phyloP scores from a whole-genome alignment of 208 protist genomes.

The Leishmania tropica region DNA sequence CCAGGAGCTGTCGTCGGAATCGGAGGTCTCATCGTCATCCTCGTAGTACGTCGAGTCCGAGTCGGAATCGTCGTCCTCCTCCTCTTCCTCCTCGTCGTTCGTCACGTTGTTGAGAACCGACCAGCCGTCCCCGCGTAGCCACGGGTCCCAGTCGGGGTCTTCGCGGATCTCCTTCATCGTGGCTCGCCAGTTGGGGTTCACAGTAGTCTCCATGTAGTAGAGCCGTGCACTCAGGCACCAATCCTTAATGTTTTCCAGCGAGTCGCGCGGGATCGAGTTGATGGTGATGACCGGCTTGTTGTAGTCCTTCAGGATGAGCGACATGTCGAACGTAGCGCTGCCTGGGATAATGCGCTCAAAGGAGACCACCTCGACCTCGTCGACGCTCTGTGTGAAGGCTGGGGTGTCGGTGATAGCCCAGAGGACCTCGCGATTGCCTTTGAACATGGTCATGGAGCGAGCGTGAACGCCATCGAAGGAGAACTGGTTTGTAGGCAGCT shows the following conservation, averaged over 20 bases:
- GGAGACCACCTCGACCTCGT: slow-evolving; percentile 95
- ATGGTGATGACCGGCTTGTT: slow-evolving; percentile 70
- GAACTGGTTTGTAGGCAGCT: slow-evolving; percentile 83
- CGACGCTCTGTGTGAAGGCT: slow-evolving; percentile 93
- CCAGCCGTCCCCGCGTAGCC: slow-evolving; percentile 70
- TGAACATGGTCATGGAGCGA: slow-evolving; percentile 76
- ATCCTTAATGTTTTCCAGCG: slow-evolving; percentile 77
- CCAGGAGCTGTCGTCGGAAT: slow-evolving; percentile 71
- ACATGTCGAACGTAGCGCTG: slow-evolving; percentile 96
- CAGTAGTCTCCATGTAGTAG: slow-evolving; percentile 84
- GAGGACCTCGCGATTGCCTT: slow-evolving; percentile 78
- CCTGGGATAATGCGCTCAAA: slow-evolving; percentile 93
- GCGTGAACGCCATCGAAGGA: slow-evolving; percentile 85
- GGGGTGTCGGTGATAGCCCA: slow-evolving; percentile 90
- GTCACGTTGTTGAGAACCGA: slow-evolving; percentile 67
- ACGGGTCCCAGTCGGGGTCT: slow-evolving; percentile 88
- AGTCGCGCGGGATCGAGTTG: slow-evolving; percentile 53
- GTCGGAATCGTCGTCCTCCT: slow-evolving; percentile 62
- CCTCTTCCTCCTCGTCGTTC: slow-evolving; percentile 91
- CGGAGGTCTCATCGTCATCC: slow-evolving; percentile 69
- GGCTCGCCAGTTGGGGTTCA: slow-evolving; percentile 82
- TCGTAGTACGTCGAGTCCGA: slow-evolving; percentile 84
- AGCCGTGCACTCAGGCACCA: slow-evolving; percentile 78
- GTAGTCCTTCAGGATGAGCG: slow-evolving; percentile 98
- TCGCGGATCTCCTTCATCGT: slow-evolving; percentile 87